Percentiles rank a stretch among this genome's conserved stretches.
phyloP scores from a whole-genome alignment of 225 moss, liverwort and hornwort genomes.

The Bryoerythrophyllum caledonicum region DNA sequence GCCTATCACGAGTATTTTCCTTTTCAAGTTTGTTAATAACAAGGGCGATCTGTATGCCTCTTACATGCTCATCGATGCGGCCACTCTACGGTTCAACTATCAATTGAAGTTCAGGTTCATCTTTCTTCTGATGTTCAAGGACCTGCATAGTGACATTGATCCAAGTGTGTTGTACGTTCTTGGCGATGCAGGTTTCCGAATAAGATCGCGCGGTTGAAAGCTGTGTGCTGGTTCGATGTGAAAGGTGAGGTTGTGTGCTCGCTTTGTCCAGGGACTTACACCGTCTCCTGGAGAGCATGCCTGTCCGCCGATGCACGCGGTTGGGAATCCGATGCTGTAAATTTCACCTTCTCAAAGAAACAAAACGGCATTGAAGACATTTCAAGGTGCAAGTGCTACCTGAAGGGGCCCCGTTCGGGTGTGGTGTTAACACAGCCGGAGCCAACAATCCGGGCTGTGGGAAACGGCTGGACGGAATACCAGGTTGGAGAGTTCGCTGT shows the following conservation, averaged over 20 bases:
- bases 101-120: too few species aligned
- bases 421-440: background rate
- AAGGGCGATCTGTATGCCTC: too few species aligned
- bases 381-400: slow-evolving; percentile 20
- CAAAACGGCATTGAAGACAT: slow-evolving; percentile 1
- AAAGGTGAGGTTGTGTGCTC: slow-evolving; percentile 32
- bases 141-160: background rate
- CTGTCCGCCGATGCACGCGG: slow-evolving; percentile 21
- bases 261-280: slow-evolving; percentile 27
- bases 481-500: slow-evolving; percentile 13
- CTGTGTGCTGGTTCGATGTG: slow-evolving; percentile 29
- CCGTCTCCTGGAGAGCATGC: slow-evolving; percentile 22
- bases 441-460: slow-evolving; percentile 24
- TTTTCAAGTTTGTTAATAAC: background rate
- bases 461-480: slow-evolving; percentile 26
- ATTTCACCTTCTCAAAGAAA: slow-evolving; percentile 29
- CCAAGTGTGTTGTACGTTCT: background rate
- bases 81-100: too few species aligned
- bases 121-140: too few species aligned
- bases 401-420: slow-evolving; percentile 1
- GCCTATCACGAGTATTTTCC: background rate
- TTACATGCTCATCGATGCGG: too few species aligned
- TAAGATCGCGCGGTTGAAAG: slow-evolving; percentile 18
- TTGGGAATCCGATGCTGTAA: slow-evolving; percentile 23
- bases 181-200: slow-evolving; percentile 17